Conservation (phyloP, 352 stramenopile species). For the Aphanomyces stellatus region DNA sequence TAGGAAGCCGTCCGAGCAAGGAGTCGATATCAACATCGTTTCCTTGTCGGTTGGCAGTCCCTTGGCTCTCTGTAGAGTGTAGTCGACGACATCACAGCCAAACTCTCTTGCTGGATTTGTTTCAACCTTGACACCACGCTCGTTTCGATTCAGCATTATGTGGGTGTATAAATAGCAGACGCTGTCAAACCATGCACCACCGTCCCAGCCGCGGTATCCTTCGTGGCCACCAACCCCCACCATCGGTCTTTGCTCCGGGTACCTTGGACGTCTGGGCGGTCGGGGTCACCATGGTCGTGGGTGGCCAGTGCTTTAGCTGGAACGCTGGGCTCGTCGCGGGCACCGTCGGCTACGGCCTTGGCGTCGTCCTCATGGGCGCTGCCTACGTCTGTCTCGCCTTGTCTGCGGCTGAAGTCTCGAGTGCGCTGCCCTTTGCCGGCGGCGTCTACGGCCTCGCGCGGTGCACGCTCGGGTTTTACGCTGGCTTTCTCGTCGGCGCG, state of each 20-base stretch:
- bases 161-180: not conserved
- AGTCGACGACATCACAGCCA: too few relatives aligned
- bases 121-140: not conserved
- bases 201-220: not conserved
- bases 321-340: conserved; percentile 26
- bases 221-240: not conserved
- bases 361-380: conserved; percentile 20
- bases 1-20: too few relatives aligned
- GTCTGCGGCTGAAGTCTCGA: conserved; percentile 21
- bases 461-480: conserved; percentile 22
- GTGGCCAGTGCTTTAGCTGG: conserved; percentile 30
- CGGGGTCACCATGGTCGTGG: conserved; percentile 27
- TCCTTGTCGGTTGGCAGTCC: too few relatives aligned
- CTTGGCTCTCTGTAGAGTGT: too few relatives aligned
- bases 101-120: not conserved
- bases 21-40: too few relatives aligned
- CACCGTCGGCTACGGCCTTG: conserved; percentile 22
- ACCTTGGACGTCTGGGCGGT: conserved; percentile 25
- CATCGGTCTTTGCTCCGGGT: not conserved
- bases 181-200: not conserved
- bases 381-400: conserved; percentile 22
- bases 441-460: conserved; percentile 19
- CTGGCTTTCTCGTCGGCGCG: conserved; percentile 21
- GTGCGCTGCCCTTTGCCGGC: conserved; percentile 26
- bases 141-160: not conserved